A percentile compares a stretch with the other conserved stretches of the same genome.
These are phyloP conservation scores for Geosmithia putterillii DNA, from an alignment of 2,329 filamentous ascomycete species.

Conservation along the genomic window DNA sequence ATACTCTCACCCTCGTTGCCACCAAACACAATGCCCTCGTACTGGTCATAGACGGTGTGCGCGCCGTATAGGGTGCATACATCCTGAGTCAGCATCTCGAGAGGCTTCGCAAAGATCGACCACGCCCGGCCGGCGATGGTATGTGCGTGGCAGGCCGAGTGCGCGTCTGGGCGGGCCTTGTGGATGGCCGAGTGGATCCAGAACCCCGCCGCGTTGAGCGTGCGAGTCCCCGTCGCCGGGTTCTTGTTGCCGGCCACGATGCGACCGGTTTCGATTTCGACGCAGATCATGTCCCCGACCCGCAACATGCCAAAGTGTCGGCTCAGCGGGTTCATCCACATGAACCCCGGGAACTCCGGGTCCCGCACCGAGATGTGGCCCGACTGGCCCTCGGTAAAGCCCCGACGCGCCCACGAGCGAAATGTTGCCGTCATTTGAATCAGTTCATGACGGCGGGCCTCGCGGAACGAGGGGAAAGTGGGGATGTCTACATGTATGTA, in stretches of 20 bases:
- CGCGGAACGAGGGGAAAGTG: background rate
- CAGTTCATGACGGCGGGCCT: constrained; percentile 15
- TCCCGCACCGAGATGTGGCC: constrained; percentile 57
- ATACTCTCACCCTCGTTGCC: constrained; percentile 52
- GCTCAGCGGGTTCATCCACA: constrained; percentile 57
- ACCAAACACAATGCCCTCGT: constrained; percentile 38
- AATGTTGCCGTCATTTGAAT: constrained; percentile 56
- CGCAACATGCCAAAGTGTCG: constrained; percentile 54
- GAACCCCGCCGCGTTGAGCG: constrained; percentile 57
- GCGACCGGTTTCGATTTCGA: constrained; percentile 47
- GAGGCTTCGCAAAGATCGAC: constrained; percentile 46
- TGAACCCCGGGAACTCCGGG: constrained; percentile 43
- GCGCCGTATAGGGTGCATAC: constrained; percentile 51
- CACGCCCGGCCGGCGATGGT: constrained; percentile 53
- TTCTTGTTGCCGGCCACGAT: constrained; percentile 40
- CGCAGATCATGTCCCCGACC: constrained; percentile 56
- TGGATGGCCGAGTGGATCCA: constrained; percentile 57
- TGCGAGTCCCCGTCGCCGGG: constrained; percentile 23
- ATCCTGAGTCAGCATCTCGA: constrained; percentile 60
- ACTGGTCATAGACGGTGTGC: constrained; percentile 52
- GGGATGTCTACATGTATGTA: background rate
- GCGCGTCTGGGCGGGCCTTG: constrained; percentile 44
- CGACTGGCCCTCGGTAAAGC: constrained; percentile 55
- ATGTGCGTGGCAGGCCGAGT: constrained; percentile 58
- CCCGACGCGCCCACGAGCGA: constrained; percentile 52